A percentile compares a stretch with the other conserved stretches of the same genome.
Evolutionary conservation across 345 rosid species (phyloP).

Genomic region (Erysimum cheiranthoides): DNA sequence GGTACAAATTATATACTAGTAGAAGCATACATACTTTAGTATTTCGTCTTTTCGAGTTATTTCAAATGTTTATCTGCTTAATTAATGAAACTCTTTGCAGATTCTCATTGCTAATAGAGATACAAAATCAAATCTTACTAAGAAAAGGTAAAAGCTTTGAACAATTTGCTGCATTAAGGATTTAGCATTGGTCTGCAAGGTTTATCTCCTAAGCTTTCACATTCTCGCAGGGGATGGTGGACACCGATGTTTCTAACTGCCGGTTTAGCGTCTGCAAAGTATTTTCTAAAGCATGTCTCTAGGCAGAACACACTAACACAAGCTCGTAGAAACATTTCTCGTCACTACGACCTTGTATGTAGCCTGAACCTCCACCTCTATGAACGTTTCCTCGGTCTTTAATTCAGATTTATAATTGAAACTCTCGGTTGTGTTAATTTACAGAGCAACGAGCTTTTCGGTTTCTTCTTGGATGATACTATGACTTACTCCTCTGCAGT

Average conservation of each 20-base stretch:
- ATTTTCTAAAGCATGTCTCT: slow-evolving; percentile 71
- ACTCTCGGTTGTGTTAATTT: slow-evolving; percentile 7
- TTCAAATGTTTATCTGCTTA: neutral
- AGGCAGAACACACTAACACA: slow-evolving; percentile 85
- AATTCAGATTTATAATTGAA: neutral
- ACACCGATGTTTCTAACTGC: slow-evolving; percentile 82
- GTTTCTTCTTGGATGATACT: slow-evolving; percentile 82
- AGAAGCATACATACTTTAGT: neutral
- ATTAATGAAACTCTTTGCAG: slow-evolving; percentile 42
- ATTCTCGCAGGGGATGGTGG: slow-evolving; percentile 88
- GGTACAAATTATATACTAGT: slow-evolving; percentile 53
- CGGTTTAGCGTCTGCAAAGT: slow-evolving; percentile 74
- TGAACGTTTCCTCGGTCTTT: neutral
- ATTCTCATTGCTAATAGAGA: slow-evolving; percentile 81
- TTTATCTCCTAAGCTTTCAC: neutral
- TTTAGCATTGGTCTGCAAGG: neutral
- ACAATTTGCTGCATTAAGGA: neutral
- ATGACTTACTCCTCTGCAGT: slow-evolving; percentile 90
- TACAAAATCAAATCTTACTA: slow-evolving; percentile 51
- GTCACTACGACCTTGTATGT: slow-evolving; percentile 88
- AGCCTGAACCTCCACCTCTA: neutral
- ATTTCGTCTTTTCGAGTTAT: neutral
- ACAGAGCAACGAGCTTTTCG: slow-evolving; percentile 85
- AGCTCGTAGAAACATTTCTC: slow-evolving; percentile 91
- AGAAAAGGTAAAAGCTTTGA: slow-evolving; percentile 61